Evolutionary conservation across 306 rosid genomes (phyloP), one percentile per base, ranked within the genome.

Genomic region (Purshia tridentata): DNA sequence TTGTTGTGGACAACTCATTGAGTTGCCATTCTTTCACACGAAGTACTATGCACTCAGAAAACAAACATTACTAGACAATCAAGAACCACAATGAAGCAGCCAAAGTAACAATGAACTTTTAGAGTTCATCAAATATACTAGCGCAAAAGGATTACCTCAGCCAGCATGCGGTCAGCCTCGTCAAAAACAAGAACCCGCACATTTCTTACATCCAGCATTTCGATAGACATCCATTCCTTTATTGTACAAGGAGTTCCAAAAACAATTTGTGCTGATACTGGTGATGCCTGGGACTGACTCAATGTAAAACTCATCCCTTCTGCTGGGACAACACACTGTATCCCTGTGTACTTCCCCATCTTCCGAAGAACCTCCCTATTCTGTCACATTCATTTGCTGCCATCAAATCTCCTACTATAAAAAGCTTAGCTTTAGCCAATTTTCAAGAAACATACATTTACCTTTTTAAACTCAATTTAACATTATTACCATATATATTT

Each of bases 131-230:
- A 60, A 15, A 37, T 60, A 39, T 15, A 60, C 39, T 16, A 39
- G 19, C 9, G 16, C 5, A 15, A 12, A 15, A 11, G 10, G 46
- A 35, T 56, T 77, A 90, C 96, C 89, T 86, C 89, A 3, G 85
- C 89, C 56, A 90, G 88, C 96, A 90, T 87, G 76, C 89, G 97
- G 86, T 93, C 98, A 48, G 98, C 98, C 81, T 93, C 98, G n/a
- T 93, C 97, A 10, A 93, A 91, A 65, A 93, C 98, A 46, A 93
- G 97, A 74, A 93, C 85, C 86, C 75, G 86, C 72, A 93, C 74
- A 19, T 55, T 44, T 29, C 73, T 61, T 14, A 65, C 77, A 50
- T 84, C 86, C 49, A 93, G 78, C 75, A 87, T 93, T 85, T 81
- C 83, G 6, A 6, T 10, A 6, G 83, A 52, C 81, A 93, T 87